Conservation (phyloP, 1,139 yeast species). For the Suhomyces guaymorum region DNA sequence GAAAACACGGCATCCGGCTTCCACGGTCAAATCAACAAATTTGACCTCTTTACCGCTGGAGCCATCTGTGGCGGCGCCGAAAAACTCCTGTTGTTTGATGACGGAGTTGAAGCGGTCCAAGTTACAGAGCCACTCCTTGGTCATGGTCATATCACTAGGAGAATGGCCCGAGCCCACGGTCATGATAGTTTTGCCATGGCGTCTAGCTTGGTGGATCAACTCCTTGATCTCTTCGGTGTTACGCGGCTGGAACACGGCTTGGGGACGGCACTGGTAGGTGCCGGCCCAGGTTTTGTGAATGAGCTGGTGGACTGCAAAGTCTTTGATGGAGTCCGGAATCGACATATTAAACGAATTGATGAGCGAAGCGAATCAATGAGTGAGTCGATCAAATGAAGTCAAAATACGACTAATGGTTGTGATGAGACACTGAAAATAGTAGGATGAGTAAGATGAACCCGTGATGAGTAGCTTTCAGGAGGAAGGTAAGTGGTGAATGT, state of each 20-base stretch:
- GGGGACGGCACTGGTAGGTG: conserved; percentile 77
- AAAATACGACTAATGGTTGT: too few species aligned
- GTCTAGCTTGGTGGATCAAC: conserved; percentile 66
- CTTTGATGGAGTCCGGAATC: conserved; percentile 34
- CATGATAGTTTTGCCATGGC: conserved; percentile 65
- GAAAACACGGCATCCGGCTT: conserved; percentile 85
- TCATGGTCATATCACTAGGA: conserved; percentile 89
- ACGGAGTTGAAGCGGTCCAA: conserved; percentile 71
- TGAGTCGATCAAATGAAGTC: too few species aligned
- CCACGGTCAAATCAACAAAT: conserved; percentile 87
- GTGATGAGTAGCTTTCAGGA: too few species aligned
- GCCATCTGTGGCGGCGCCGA: conserved; percentile 40
- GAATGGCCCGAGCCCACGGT: conserved; percentile 95
- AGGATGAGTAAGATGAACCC: too few species aligned
- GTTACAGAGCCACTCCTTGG: conserved; percentile 84
- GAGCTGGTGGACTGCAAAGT: conserved; percentile 39
- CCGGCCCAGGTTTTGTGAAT: conserved; percentile 88
- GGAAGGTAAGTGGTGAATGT: too few species aligned
- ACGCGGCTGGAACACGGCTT: conserved; percentile 74
- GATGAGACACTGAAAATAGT: too few species aligned
- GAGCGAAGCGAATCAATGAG: not conserved
- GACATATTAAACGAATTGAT: conserved; percentile 12
- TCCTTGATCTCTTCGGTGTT: conserved; percentile 61
- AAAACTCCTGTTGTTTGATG: conserved; percentile 40
- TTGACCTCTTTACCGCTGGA: conserved; percentile 44